A percentile compares a stretch with the other conserved stretches of the same genome.
Conservation (phyloP, 495 filamentous ascomycete genomes). For the Penicillium nucicola region DNA sequence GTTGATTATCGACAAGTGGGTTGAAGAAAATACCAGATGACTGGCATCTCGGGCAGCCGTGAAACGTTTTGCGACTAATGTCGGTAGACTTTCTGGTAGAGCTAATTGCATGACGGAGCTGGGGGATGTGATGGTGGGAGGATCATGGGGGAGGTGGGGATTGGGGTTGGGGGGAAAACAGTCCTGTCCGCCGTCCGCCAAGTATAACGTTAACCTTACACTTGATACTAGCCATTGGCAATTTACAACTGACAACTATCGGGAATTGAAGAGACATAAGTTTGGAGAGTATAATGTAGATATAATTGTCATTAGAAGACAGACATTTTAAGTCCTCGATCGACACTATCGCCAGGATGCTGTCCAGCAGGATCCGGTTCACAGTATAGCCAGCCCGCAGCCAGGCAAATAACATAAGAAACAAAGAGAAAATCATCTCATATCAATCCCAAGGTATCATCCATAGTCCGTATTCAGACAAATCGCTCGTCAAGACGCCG, state of each 20-base stretch:
- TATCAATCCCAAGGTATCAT: conserved; percentile 22
- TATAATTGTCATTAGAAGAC: conserved; percentile 6
- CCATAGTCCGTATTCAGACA: conserved; percentile 18
- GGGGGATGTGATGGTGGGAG: conserved; percentile 1
- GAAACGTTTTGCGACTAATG: conserved; percentile 55
- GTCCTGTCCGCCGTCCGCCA: too few relatives aligned
- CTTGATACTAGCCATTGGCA: not conserved
- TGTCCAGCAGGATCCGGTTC: conserved; percentile 7
- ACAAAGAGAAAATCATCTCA: conserved; percentile 8
- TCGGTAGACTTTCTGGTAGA: conserved; percentile 44
- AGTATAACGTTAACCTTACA: too few relatives aligned
- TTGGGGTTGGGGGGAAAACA: conserved; percentile 4
- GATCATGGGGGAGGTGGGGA: conserved; percentile 10
- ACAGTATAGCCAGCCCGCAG: not conserved
- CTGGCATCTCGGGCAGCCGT: conserved; percentile 48
- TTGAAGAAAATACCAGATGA: conserved; percentile 57
- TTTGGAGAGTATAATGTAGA: not conserved
- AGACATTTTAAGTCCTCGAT: conserved; percentile 6
- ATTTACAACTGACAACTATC: not conserved
- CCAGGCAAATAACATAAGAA: not conserved
- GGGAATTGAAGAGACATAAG: not conserved
- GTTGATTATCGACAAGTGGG: conserved; percentile 53
- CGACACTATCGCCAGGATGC: conserved; percentile 4
- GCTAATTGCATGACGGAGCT: conserved; percentile 35
- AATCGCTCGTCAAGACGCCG: conserved; percentile 21